These are phyloP conservation scores for Protomyces lactucae-debilis DNA, from an alignment of 1,139 yeast genomes.

Conservation along the genomic window DNA sequence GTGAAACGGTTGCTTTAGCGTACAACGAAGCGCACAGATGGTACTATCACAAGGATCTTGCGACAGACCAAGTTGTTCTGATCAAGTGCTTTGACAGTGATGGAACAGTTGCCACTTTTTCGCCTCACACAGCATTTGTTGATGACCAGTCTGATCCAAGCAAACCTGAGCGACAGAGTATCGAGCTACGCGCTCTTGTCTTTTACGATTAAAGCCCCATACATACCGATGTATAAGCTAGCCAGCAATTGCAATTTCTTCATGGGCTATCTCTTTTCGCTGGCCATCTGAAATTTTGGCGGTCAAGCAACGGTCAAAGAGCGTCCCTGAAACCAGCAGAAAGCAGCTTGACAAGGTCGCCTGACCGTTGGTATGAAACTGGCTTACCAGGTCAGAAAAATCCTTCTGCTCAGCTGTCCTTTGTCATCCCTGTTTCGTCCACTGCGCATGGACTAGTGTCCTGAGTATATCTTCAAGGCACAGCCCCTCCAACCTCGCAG, in stretches of 20 bases:
- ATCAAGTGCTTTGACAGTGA: conserved; percentile 35
- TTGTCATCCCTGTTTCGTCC: not conserved
- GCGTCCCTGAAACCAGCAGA: not conserved
- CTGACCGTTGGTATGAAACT: too few species aligned
- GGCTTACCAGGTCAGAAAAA: too few species aligned
- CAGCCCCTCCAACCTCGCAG: not conserved
- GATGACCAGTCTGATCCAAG: conserved; percentile 32
- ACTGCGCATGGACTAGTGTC: not conserved
- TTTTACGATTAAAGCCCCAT: conserved; percentile 27
- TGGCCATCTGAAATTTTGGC: not conserved
- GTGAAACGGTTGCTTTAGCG: conserved; percentile 34
- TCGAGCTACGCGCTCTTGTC: conserved; percentile 35
- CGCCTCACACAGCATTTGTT: conserved; percentile 35
- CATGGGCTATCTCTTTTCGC: not conserved
- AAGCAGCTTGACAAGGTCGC: too few species aligned
- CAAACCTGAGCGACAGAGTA: conserved; percentile 35
- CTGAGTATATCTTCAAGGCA: not conserved
- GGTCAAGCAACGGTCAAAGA: not conserved
- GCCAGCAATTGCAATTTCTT: not conserved
- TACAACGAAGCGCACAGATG: conserved; percentile 33
- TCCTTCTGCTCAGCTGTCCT: too few species aligned
- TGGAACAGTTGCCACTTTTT: conserved; percentile 1
- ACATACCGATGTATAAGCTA: not conserved
- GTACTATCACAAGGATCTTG: conserved; percentile 34
- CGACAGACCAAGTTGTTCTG: conserved; percentile 33